Percentiles rank a stretch among this genome's conserved stretches.
These are phyloP conservation scores for Lodderomyces parapsilosis DNA, from an alignment of 1,139 yeast genomes.

Conservation along the genomic window DNA sequence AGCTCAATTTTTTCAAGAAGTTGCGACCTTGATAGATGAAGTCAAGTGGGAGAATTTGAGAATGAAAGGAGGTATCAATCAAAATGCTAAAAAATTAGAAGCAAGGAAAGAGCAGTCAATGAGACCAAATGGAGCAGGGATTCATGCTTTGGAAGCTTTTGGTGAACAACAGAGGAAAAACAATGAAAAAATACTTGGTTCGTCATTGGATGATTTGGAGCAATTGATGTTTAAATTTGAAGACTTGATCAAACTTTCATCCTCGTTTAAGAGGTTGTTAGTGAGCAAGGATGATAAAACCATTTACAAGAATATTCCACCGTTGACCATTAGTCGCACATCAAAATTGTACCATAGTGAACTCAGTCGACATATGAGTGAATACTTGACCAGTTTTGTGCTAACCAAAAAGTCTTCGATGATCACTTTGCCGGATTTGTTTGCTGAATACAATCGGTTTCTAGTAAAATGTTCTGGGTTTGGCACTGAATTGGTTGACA, in stretches of 20 bases:
- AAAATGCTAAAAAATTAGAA: conserved; percentile 30
- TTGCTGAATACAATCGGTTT: conserved; percentile 43
- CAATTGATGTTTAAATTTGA: conserved; percentile 76
- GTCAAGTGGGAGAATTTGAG: conserved; percentile 45
- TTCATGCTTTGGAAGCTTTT: conserved; percentile 65
- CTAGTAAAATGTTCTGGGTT: conserved; percentile 39
- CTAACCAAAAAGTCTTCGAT: conserved; percentile 35
- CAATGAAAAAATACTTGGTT: conserved; percentile 62
- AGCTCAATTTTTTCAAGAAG: conserved; percentile 39
- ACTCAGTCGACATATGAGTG: conserved; percentile 50
- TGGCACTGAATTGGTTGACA: conserved; percentile 35
- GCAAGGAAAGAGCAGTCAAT: conserved; percentile 10
- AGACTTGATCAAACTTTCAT: conserved; percentile 62
- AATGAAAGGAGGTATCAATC: conserved; percentile 38
- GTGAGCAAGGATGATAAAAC: conserved; percentile 12
- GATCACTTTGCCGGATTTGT: conserved; percentile 43
- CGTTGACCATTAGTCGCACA: conserved; percentile 27
- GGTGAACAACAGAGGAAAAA: conserved; percentile 57
- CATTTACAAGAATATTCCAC: conserved; percentile 22
- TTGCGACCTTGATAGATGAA: conserved; percentile 44
- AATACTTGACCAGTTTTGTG: conserved; percentile 39
- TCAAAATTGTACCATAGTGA: conserved; percentile 38
- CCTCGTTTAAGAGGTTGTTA: conserved; percentile 41
- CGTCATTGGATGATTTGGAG: conserved; percentile 75
- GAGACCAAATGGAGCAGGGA: conserved; percentile 39